Percentiles rank a stretch among this genome's conserved stretches.
Conservation (phyloP, 305 asterid species). For the Fraxinus paxiana region DNA sequence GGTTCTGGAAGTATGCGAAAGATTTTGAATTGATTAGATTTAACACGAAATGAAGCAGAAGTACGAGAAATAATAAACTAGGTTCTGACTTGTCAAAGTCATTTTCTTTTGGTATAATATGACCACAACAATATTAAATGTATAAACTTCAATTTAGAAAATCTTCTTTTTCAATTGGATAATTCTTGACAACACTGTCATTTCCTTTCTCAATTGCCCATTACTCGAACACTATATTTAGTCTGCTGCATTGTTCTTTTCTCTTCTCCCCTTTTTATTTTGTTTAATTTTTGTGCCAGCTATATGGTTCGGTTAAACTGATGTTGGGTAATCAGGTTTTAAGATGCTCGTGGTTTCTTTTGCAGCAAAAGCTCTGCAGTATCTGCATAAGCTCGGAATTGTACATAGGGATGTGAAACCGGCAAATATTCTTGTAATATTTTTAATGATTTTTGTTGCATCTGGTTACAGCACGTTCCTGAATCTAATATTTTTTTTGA, state of each 20-base stretch:
- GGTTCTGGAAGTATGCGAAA: background rate
- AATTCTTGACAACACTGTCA: background rate
- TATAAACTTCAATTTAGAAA: background rate
- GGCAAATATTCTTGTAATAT: conserved; percentile 89
- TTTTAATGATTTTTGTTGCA: conserved; percentile 23
- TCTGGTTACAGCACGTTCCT: conserved; percentile 14
- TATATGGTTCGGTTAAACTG: conserved; percentile 6
- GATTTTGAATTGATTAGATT: background rate
- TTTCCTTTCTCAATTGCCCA: conserved; percentile 14
- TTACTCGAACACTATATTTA: background rate
- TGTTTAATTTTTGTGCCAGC: conserved; percentile 3
- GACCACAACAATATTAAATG: background rate
- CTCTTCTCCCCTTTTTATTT: background rate
- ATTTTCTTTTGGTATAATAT: background rate
- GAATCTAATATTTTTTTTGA: conserved; percentile 6
- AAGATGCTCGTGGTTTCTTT: conserved; percentile 32
- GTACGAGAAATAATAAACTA: background rate
- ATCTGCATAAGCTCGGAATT: conserved; percentile 86
- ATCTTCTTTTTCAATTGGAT: background rate
- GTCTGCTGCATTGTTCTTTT: background rate
- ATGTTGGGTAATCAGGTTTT: conserved; percentile 22
- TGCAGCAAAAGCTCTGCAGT: conserved; percentile 82
- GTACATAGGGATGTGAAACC: conserved; percentile 98
- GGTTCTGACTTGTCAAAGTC: background rate
- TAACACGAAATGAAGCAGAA: background rate